Conservation (phyloP, 1,284 basidiomycete species). For the Cryptococcus sp. region DNA sequence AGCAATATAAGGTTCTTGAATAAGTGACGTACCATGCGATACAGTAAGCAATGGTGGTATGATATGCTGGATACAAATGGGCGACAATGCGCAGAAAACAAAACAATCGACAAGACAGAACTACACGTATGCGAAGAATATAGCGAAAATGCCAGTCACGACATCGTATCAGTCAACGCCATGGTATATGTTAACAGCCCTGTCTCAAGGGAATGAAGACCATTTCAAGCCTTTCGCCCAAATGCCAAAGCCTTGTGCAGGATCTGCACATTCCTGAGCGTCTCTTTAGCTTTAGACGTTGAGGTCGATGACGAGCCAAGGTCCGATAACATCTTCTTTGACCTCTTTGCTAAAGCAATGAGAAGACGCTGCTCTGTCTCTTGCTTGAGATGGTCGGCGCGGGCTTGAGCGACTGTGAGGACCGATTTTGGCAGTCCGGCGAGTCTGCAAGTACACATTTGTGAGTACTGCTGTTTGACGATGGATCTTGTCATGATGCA, state of each 20-base stretch:
- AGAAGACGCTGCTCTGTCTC: constrained; percentile 32
- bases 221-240: too few relatives aligned
- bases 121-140: too few relatives aligned
- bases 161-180: too few relatives aligned
- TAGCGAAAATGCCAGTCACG: too few relatives aligned
- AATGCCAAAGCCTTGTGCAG: constrained; percentile 11
- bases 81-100: too few relatives aligned
- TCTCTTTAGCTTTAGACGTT: neutral
- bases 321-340: constrained; percentile 17
- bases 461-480: neutral
- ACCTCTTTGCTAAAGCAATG: constrained; percentile 21
- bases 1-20: too few relatives aligned
- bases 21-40: too few relatives aligned
- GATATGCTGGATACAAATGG: too few relatives aligned
- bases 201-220: too few relatives aligned
- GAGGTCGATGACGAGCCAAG: neutral
- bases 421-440: constrained; percentile 73
- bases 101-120: too few relatives aligned
- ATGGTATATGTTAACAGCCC: too few relatives aligned
- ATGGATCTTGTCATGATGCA: neutral
- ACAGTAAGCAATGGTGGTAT: too few relatives aligned
- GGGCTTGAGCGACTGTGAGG: constrained; percentile 62
- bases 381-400: constrained; percentile 62
- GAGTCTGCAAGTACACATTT: constrained; percentile 51
- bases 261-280: constrained; percentile 10